Conservation (phyloP, 2,329 filamentous ascomycete genomes). For the Rhynchosporium secalis region DNA sequence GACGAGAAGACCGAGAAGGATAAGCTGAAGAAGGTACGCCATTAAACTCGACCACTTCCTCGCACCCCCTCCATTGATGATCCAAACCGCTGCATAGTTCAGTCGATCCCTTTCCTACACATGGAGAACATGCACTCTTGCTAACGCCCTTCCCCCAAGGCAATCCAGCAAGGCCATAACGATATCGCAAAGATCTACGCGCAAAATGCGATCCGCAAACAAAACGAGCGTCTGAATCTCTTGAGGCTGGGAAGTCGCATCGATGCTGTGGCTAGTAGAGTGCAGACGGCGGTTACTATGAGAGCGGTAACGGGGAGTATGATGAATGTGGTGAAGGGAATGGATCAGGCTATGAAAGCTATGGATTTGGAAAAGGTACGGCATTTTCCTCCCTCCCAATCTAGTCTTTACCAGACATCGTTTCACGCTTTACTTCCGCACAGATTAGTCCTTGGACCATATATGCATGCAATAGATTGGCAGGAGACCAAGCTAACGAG, state of each 20-base stretch:
- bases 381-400: too few species aligned
- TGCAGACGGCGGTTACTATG: conserved; percentile 66
- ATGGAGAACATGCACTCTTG: too few species aligned
- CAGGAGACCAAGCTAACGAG: neutral
- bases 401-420: too few species aligned
- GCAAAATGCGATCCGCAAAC: conserved; percentile 62
- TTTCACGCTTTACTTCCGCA: too few species aligned
- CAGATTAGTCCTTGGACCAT: neutral
- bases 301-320: conserved; percentile 60
- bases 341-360: conserved; percentile 62
- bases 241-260: conserved; percentile 57
- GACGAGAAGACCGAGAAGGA: conserved; percentile 61
- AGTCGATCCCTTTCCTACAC: neutral
- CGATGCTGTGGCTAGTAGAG: conserved; percentile 58
- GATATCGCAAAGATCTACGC: conserved; percentile 65
- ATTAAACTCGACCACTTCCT: neutral
- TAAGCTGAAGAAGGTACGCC: conserved; percentile 58
- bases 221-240: conserved; percentile 61
- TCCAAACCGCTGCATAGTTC: neutral
- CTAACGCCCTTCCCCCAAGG: conserved; percentile 40
- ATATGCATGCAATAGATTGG: neutral
- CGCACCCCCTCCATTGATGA: neutral
- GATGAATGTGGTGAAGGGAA: conserved; percentile 61
- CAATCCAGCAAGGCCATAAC: conserved; percentile 58
- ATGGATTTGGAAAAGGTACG: conserved; percentile 62